Evolutionary conservation across 441 rosid genomes (phyloP).

Genomic region (Erodium texanum): DNA sequence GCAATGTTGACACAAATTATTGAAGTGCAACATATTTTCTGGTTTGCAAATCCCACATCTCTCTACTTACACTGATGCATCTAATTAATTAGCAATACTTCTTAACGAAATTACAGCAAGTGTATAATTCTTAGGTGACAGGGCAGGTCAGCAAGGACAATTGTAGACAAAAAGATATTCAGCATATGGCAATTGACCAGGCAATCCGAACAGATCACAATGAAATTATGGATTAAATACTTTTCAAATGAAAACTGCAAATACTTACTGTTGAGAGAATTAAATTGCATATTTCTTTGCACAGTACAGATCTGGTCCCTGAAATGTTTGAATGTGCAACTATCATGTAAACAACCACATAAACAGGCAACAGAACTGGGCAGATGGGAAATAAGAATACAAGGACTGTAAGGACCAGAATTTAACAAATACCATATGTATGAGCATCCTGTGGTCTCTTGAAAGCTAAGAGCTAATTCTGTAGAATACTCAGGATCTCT

Average conservation of each 20-base stretch:
- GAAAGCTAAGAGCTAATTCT: conserved; percentile 97
- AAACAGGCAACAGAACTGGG: conserved; percentile 11
- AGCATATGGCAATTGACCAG: neutral
- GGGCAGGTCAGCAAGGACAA: neutral
- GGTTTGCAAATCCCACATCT: neutral
- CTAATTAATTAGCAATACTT: neutral
- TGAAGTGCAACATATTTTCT: neutral
- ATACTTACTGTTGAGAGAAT: conserved; percentile 71
- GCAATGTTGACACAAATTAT: neutral
- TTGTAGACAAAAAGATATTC: neutral
- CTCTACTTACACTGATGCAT: neutral
- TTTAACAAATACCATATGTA: conserved; percentile 63
- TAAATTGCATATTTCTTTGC: conserved; percentile 81
- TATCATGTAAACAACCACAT: conserved; percentile 13
- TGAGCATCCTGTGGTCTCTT: conserved; percentile 91
- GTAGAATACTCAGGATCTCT: conserved; percentile 84
- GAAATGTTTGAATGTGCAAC: conserved; percentile 11
- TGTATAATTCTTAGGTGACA: neutral
- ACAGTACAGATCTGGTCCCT: conserved; percentile 87
- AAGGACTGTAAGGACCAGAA: neutral
- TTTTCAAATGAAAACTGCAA: neutral
- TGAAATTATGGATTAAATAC: neutral
- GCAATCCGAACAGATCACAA: neutral
- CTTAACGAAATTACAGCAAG: neutral
- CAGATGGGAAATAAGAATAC: conserved; percentile 9